A percentile compares a stretch with the other conserved stretches of the same genome.
Conservation (phyloP, 2,329 filamentous ascomycete genomes). For the Myotisia sp. region DNA sequence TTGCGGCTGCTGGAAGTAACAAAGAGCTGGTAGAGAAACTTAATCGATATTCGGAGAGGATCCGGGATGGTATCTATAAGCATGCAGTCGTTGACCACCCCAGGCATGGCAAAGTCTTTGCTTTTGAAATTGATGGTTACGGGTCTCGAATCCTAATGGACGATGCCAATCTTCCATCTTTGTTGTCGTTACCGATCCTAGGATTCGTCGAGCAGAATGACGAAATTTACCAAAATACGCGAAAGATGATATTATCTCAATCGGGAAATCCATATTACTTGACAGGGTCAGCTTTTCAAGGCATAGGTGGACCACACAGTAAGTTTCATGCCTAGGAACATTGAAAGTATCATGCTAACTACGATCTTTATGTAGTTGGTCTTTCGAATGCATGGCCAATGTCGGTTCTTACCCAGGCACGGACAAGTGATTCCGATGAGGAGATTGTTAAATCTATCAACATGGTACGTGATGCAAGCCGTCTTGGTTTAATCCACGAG, state of each 20-base stretch:
- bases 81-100: slow-evolving; percentile 52
- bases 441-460: slow-evolving; percentile 66
- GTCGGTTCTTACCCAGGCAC: slow-evolving; percentile 79
- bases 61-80: slow-evolving; percentile 66
- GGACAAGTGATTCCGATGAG: slow-evolving; percentile 65
- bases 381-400: slow-evolving; percentile 93
- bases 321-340: slow-evolving; percentile 17
- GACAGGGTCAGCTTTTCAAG: slow-evolving; percentile 58
- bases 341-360: slow-evolving; percentile 2
- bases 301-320: slow-evolving; percentile 69
- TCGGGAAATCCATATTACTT: slow-evolving; percentile 80
- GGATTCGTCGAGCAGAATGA: slow-evolving; percentile 47
- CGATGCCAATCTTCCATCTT: slow-evolving; percentile 50
- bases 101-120: slow-evolving; percentile 46
- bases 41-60: slow-evolving; percentile 45
- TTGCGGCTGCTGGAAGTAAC: slow-evolving; percentile 46
- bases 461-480: slow-evolving; percentile 59
- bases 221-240: slow-evolving; percentile 70
- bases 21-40: slow-evolving; percentile 36
- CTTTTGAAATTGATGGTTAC: slow-evolving; percentile 52
- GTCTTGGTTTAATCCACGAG: slow-evolving; percentile 76
- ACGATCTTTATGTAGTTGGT: slow-evolving; percentile 44
- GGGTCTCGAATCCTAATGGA: slow-evolving; percentile 50
- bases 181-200: slow-evolving; percentile 45
- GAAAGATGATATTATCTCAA: slow-evolving; percentile 63